Percentiles rank a stretch among this genome's conserved stretches.
phyloP scores from a whole-genome alignment of 1,284 basidiomycete species.

The Microstroma glucosiphilum region DNA sequence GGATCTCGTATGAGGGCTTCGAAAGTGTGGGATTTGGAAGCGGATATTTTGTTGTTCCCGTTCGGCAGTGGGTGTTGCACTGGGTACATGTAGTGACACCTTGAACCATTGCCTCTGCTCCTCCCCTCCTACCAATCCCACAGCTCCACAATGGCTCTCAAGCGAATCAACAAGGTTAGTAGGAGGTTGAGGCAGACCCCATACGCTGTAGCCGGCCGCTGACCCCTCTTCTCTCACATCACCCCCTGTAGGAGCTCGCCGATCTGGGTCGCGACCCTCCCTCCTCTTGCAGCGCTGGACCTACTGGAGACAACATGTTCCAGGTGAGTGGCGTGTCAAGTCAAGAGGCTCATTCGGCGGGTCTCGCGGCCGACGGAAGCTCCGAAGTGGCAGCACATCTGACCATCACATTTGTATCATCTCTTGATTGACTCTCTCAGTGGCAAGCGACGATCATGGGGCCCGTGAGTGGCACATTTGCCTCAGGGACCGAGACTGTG shows the following conservation, averaged over 20 bases:
- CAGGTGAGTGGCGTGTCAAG: constrained; percentile 18
- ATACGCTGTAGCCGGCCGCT: not conserved
- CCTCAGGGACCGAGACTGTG: not conserved
- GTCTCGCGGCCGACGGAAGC: too few relatives aligned
- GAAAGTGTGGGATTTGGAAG: too few relatives aligned
- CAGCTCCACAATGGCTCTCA: constrained; percentile 41
- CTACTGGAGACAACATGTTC: constrained; percentile 52
- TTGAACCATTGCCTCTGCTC: too few relatives aligned
- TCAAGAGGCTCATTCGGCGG: too few relatives aligned
- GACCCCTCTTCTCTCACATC: not conserved
- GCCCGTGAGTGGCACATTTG: constrained; percentile 23
- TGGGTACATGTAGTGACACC: too few relatives aligned
- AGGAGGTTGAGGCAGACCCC: not conserved
- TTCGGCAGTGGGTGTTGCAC: too few relatives aligned
- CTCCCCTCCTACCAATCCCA: too few relatives aligned
- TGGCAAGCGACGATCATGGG: constrained; percentile 52
- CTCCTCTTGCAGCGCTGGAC: constrained; percentile 48
- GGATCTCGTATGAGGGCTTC: too few relatives aligned
- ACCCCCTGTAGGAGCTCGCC: constrained; percentile 34
- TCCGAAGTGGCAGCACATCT: too few relatives aligned
- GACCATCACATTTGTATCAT: not conserved
- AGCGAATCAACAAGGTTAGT: constrained; percentile 49
- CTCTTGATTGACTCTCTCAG: constrained; percentile 16
- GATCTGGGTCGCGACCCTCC: constrained; percentile 50
- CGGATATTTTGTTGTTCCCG: too few relatives aligned